Conservation (phyloP, 305 asterid species). For the Salvia sclarea region DNA sequence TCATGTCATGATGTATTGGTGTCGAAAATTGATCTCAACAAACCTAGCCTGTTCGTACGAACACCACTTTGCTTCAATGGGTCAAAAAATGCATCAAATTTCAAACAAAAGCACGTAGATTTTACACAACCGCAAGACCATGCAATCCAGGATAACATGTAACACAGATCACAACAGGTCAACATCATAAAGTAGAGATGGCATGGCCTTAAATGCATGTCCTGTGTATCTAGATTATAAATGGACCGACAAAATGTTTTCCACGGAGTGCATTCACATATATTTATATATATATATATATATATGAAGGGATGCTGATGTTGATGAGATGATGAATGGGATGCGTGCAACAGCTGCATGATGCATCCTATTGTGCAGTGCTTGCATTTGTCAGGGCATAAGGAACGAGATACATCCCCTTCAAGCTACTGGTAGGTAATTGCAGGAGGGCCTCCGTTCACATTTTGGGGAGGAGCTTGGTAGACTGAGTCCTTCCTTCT, state of each 20-base stretch:
- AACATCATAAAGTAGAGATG: conserved; percentile 16
- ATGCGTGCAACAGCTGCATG: conserved; percentile 92
- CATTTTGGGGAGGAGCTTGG: conserved; percentile 45
- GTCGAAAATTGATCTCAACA: conserved; percentile 11
- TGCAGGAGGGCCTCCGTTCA: conserved; percentile 62
- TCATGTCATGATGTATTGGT: conserved; percentile 28
- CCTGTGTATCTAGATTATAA: conserved; percentile 43
- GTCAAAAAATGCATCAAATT: neutral
- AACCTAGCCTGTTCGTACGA: neutral
- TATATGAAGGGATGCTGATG: conserved; percentile 58
- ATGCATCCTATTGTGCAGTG: conserved; percentile 83
- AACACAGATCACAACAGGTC: conserved; percentile 18
- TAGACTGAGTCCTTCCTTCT: conserved; percentile 72
- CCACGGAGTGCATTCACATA: conserved; percentile 49
- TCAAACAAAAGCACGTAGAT: conserved; percentile 30
- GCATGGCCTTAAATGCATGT: conserved; percentile 64
- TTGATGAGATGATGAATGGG: conserved; percentile 74
- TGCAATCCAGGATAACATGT: conserved; percentile 27
- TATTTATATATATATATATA: conserved; percentile 4
- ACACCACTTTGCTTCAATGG: neutral
- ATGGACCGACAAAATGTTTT: conserved; percentile 48
- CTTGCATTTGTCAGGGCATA: conserved; percentile 64
- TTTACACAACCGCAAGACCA: conserved; percentile 22
- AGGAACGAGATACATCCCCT: conserved; percentile 88
- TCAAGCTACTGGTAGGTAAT: conserved; percentile 85